Conservation (phyloP, 1,284 basidiomycete genomes). For the Thecaphora thlaspeos region DNA sequence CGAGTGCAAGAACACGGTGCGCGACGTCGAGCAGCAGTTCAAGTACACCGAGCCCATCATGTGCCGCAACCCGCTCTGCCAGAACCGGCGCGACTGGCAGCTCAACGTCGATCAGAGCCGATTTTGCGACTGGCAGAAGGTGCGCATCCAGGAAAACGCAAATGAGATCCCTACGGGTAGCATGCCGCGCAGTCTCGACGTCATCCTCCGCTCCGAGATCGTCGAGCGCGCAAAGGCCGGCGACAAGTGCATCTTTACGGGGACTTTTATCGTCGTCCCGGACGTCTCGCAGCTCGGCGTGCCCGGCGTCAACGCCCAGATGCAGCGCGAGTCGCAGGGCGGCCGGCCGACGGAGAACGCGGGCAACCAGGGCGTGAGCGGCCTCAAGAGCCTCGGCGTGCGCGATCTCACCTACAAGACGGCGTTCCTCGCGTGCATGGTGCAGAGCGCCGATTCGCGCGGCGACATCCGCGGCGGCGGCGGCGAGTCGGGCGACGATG, state of each 20-base stretch:
- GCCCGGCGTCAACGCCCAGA: conserved; percentile 89
- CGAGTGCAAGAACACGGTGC: conserved; percentile 94
- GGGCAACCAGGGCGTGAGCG: conserved; percentile 79
- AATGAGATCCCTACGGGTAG: conserved; percentile 91
- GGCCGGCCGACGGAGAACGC: conserved; percentile 66
- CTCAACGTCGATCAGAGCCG: conserved; percentile 97
- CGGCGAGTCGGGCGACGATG: conserved; percentile 83
- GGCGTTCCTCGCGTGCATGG: conserved; percentile 97
- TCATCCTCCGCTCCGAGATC: conserved; percentile 89
- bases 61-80: conserved; percentile 71
- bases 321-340: conserved; percentile 77
- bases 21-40: conserved; percentile 94
- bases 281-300: conserved; percentile 95
- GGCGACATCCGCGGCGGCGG: conserved; percentile 86
- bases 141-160: conserved; percentile 99
- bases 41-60: conserved; percentile 83
- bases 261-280: conserved; percentile 96
- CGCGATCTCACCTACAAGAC: conserved; percentile 97
- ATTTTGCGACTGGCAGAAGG: conserved; percentile 97
- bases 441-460: conserved; percentile 93
- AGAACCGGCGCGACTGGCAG: conserved; percentile 81
- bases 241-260: conserved; percentile 97
- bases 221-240: conserved; percentile 98
- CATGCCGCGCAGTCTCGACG: conserved; percentile 76
- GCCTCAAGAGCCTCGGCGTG: conserved; percentile 89